phyloP scores from a whole-genome alignment of 192 early-diverging fungal genomes.

The Podila clonocystis region DNA sequence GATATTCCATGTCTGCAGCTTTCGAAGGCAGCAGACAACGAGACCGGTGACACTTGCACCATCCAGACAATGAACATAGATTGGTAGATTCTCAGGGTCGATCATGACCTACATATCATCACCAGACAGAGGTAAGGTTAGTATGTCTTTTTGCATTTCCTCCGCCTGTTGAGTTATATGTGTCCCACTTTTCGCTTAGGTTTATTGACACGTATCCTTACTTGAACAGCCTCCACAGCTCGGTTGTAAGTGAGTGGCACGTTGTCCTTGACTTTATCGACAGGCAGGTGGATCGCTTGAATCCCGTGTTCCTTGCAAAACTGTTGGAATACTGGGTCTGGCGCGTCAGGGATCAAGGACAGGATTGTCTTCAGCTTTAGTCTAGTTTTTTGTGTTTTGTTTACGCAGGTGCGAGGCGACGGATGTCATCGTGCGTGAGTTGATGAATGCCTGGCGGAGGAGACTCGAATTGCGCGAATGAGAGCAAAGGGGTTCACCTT shows the following conservation, averaged over 20 bases:
- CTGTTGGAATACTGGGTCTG: slow-evolving; percentile 62
- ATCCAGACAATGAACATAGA: slow-evolving; percentile 93
- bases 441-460: background rate
- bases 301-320: slow-evolving; percentile 78
- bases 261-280: slow-evolving; percentile 88
- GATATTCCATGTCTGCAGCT: slow-evolving; percentile 90
- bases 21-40: slow-evolving; percentile 86
- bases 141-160: background rate
- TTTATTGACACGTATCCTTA: slow-evolving; percentile 60
- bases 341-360: slow-evolving; percentile 83
- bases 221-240: slow-evolving; percentile 73
- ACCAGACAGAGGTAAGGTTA: background rate
- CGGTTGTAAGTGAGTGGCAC: slow-evolving; percentile 83
- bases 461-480: background rate
- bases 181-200: slow-evolving; percentile 15
- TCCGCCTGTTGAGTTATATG: background rate
- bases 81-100: slow-evolving; percentile 74
- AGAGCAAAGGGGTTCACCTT: slow-evolving; percentile 28
- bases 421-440: background rate
- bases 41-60: slow-evolving; percentile 88
- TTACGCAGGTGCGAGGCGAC: background rate
- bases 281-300: slow-evolving; percentile 70
- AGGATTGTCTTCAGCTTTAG: slow-evolving; percentile 84
- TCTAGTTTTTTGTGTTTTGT: slow-evolving; percentile 25
- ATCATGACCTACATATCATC: slow-evolving; percentile 70